Evolutionary conservation across 2,329 filamentous ascomycete genomes (phyloP).

Genomic region (Aureobasidium sp.): DNA sequence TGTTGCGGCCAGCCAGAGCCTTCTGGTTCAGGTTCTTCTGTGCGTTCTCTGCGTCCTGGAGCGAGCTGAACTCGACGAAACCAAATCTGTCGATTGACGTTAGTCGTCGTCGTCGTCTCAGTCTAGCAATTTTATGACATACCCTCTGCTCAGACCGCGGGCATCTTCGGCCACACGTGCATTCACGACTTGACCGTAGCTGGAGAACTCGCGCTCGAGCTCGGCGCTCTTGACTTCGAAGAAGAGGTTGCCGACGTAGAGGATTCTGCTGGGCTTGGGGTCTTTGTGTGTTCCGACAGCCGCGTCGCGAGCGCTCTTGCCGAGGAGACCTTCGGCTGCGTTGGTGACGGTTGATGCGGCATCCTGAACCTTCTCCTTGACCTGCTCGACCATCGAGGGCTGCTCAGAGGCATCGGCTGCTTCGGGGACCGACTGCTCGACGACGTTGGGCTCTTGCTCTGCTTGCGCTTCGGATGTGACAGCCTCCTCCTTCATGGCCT

Average conservation of each 20-base stretch:
- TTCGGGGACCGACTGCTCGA: constrained; percentile 17
- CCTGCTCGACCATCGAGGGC: constrained; percentile 12
- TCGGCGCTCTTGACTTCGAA: constrained; percentile 58
- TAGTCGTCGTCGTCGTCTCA: neutral
- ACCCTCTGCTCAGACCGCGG: constrained; percentile 63
- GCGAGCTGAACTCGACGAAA: constrained; percentile 52
- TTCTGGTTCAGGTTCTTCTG: constrained; percentile 51
- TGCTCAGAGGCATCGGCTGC: neutral
- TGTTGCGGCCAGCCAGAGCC: constrained; percentile 55
- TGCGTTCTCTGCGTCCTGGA: constrained; percentile 48
- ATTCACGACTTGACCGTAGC: constrained; percentile 48
- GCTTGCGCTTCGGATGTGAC: constrained; percentile 7
- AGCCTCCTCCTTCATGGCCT: constrained; percentile 23
- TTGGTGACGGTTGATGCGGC: constrained; percentile 15
- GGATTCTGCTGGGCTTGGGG: constrained; percentile 32
- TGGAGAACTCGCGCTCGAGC: constrained; percentile 50
- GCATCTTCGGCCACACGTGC: constrained; percentile 52
- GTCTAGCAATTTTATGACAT: constrained; percentile 21
- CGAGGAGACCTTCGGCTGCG: constrained; percentile 18
- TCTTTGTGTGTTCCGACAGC: constrained; percentile 17
- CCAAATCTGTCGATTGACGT: constrained; percentile 46
- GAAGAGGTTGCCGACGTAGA: constrained; percentile 63
- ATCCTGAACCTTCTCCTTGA: constrained; percentile 13
- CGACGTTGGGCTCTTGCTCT: constrained; percentile 17
- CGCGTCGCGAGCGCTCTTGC: constrained; percentile 19